Conservation (phyloP, 1,284 basidiomycete genomes). For the Porodaedalea pini region DNA sequence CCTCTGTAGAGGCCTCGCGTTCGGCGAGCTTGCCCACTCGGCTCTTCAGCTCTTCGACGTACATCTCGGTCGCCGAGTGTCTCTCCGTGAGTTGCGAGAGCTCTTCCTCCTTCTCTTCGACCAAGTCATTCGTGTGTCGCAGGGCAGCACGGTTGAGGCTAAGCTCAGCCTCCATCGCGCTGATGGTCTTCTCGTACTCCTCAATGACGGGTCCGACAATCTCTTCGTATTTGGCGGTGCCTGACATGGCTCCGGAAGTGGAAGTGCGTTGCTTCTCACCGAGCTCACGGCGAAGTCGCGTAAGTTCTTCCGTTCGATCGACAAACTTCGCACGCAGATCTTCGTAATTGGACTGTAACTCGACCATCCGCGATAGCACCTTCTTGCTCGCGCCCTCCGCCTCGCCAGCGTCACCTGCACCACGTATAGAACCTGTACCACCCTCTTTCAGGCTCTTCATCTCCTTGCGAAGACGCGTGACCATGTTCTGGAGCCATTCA, state of each 20-base stretch:
- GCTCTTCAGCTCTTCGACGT: constrained; percentile 80
- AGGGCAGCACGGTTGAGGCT: constrained; percentile 87
- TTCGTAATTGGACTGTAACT: constrained; percentile 80
- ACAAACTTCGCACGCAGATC: constrained; percentile 80
- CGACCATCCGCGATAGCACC: constrained; percentile 70
- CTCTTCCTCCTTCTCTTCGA: constrained; percentile 86
- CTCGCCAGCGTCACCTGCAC: constrained; percentile 29
- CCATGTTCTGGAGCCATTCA: constrained; percentile 89
- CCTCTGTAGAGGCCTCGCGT: constrained; percentile 88
- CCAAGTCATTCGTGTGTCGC: constrained; percentile 85
- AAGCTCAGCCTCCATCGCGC: constrained; percentile 91
- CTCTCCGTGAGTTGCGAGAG: constrained; percentile 62
- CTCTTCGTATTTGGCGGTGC: constrained; percentile 84
- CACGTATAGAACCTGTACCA: constrained; percentile 32
- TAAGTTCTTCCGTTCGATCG: constrained; percentile 84
- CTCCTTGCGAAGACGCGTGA: constrained; percentile 83
- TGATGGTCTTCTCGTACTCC: constrained; percentile 98
- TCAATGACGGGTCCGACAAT: constrained; percentile 97
- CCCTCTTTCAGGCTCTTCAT: constrained; percentile 74
- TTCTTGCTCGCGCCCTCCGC: constrained; percentile 64
- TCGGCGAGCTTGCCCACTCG: constrained; percentile 82
- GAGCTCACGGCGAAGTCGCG: constrained; percentile 69
- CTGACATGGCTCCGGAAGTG: constrained; percentile 57
- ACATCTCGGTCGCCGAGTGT: constrained; percentile 77
- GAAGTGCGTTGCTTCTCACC: constrained; percentile 64